These are phyloP conservation scores for Blastobotrys apis DNA, from an alignment of 1,139 yeast species.

Conservation along the genomic window DNA sequence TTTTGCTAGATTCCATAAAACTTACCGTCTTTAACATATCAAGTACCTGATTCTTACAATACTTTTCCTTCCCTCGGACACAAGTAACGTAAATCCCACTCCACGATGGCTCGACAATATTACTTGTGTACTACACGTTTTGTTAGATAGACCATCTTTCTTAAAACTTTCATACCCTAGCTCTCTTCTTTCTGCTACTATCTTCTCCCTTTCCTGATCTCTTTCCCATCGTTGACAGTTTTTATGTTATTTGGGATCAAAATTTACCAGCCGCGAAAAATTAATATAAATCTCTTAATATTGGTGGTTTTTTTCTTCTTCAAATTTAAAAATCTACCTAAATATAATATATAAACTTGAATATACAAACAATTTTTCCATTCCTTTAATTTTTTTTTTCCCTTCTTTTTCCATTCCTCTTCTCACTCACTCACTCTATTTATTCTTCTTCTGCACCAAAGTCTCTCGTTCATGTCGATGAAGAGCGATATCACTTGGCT, in stretches of 20 bases:
- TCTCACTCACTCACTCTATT: slow-evolving; percentile 18
- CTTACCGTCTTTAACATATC: slow-evolving; percentile 50
- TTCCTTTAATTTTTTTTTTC: background rate
- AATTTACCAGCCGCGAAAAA: too few relatives aligned
- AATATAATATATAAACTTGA: background rate
- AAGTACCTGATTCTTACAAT: slow-evolving; percentile 69
- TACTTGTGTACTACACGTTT: slow-evolving; percentile 18
- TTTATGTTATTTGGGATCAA: too few relatives aligned
- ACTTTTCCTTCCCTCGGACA: slow-evolving; percentile 68
- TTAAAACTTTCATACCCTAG: slow-evolving; percentile 3
- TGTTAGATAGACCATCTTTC: background rate
- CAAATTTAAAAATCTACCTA: too few relatives aligned
- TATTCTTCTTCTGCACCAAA: slow-evolving; percentile 32
- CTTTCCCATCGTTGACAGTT: slow-evolving; percentile 12
- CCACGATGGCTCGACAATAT: slow-evolving; percentile 63
- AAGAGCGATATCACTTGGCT: slow-evolving; percentile 84
- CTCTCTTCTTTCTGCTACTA: slow-evolving; percentile 16
- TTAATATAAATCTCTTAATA: too few relatives aligned
- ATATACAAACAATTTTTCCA: slow-evolving; percentile 1
- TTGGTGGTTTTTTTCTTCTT: too few relatives aligned
- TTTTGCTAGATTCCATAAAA: background rate
- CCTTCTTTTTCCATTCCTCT: background rate
- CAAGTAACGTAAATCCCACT: slow-evolving; percentile 86
- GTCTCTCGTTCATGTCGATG: slow-evolving; percentile 32
- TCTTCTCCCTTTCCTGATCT: slow-evolving; percentile 8